Evolutionary conservation across 2,329 filamentous ascomycete species (phyloP).

Genomic region (Talaromyces sp.): DNA sequence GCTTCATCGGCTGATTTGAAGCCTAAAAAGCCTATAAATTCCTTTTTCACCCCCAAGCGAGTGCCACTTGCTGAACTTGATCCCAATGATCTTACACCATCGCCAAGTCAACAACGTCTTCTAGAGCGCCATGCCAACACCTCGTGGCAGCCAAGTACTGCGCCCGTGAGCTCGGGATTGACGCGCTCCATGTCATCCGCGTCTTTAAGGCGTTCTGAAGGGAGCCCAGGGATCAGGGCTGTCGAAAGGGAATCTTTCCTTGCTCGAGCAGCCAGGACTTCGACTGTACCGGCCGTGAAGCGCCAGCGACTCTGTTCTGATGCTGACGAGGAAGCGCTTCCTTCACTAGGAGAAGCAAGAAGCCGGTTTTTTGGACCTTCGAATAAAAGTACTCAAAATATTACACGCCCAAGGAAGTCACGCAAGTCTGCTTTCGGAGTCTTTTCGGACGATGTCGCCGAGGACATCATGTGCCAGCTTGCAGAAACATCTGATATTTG

Average conservation of each 20-base stretch:
- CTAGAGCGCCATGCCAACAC: constrained; percentile 49
- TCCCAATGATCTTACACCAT: constrained; percentile 61
- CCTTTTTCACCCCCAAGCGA: constrained; percentile 61
- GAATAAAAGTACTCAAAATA: constrained; percentile 31
- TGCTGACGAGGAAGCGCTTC: constrained; percentile 26
- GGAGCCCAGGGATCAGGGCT: constrained; percentile 38
- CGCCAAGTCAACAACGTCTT: constrained; percentile 58
- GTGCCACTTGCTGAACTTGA: constrained; percentile 62
- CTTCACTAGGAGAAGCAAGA: constrained; percentile 26
- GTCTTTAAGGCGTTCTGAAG: constrained; percentile 26
- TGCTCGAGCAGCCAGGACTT: constrained; percentile 29
- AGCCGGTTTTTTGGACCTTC: constrained; percentile 45
- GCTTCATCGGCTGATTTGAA: constrained; percentile 50
- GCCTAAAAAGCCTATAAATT: constrained; percentile 56
- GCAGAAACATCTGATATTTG: constrained; percentile 25
- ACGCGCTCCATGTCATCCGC: constrained; percentile 27
- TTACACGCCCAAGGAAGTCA: constrained; percentile 32
- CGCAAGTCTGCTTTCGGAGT: constrained; percentile 43
- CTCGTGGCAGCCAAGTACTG: constrained; percentile 52
- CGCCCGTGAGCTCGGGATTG: constrained; percentile 29
- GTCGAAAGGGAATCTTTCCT: constrained; percentile 36
- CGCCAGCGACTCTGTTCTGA: constrained; percentile 50
- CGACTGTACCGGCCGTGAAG: constrained; percentile 45
- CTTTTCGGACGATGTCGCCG: constrained; percentile 50
- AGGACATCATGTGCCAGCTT: constrained; percentile 45